Evolutionary conservation across 2,329 filamentous ascomycete genomes (phyloP).

Genomic region (Colletotrichum shisoi): DNA sequence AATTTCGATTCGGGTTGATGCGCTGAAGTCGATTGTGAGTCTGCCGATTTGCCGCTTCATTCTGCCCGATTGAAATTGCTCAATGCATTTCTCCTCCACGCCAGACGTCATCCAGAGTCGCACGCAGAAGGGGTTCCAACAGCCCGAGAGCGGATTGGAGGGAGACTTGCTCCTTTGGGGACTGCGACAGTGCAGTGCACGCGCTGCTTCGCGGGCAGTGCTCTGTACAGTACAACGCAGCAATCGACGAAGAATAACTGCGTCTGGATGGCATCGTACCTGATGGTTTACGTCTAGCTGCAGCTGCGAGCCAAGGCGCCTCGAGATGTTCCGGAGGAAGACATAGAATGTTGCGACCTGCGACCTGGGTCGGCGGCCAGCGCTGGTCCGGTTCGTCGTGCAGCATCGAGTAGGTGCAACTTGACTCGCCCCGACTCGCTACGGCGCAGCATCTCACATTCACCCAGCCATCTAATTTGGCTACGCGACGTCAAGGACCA

Average conservation of each 20-base stretch:
- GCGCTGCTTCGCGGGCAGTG: constrained; percentile 1
- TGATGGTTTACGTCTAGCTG: constrained; percentile 21
- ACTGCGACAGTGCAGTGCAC: constrained; percentile 9
- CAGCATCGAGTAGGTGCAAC: background rate
- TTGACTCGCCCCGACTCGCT: constrained; percentile 16
- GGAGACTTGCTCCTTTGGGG: background rate
- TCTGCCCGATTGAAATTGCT: constrained; percentile 36
- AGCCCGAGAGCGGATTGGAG: constrained; percentile 8
- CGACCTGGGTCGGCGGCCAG: constrained; percentile 16
- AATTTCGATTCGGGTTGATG: constrained; percentile 25
- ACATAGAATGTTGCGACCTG: constrained; percentile 19
- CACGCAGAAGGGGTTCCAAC: constrained; percentile 10
- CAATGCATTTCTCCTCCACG: constrained; percentile 37
- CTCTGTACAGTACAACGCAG: background rate
- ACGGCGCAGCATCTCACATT: background rate
- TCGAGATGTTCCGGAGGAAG: constrained; percentile 34
- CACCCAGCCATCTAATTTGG: constrained; percentile 19
- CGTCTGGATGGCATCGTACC: background rate
- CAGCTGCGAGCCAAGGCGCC: constrained; percentile 34
- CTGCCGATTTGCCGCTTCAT: constrained; percentile 31
- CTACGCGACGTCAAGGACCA: constrained; percentile 31
- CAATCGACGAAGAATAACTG: constrained; percentile 16
- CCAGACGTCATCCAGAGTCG: constrained; percentile 31
- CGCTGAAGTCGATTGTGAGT: constrained; percentile 30
- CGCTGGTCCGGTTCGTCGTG: constrained; percentile 8